Evolutionary conservation across 1,284 basidiomycete species (phyloP).

Genomic region (Schizophyllum amplum): DNA sequence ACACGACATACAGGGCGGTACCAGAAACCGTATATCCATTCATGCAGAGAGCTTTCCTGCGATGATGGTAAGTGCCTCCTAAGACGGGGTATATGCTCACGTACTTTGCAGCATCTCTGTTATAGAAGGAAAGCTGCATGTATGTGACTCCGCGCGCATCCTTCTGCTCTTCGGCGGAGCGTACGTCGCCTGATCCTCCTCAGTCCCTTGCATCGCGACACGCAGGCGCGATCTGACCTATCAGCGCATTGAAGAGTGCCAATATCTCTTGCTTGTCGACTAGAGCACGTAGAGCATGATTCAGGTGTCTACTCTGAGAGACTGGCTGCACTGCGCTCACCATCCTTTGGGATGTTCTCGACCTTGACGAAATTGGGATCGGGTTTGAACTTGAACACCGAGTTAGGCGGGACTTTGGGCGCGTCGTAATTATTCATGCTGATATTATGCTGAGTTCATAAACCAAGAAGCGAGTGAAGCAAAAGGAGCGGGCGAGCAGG

Average conservation of each 20-base stretch:
- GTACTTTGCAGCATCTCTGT: constrained; percentile 13
- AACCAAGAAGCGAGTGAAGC: neutral
- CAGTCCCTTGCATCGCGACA: neutral
- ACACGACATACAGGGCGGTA: constrained; percentile 38
- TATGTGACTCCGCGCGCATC: constrained; percentile 28
- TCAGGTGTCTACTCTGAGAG: neutral
- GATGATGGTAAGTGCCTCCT: neutral
- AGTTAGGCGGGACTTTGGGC: neutral
- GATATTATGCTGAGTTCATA: neutral
- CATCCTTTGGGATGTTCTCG: constrained; percentile 13
- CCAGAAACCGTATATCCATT: constrained; percentile 55
- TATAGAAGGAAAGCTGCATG: constrained; percentile 44
- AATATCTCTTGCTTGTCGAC: constrained; percentile 42
- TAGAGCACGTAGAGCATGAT: constrained; percentile 15
- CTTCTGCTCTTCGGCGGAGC: constrained; percentile 32
- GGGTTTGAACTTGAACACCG: constrained; percentile 14
- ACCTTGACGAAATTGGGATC: constrained; percentile 14
- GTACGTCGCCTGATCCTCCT: constrained; percentile 36
- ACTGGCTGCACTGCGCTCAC: neutral
- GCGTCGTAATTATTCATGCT: neutral
- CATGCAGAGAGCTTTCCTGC: constrained; percentile 62
- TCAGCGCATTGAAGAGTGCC: constrained; percentile 47
- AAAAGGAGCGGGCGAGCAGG: neutral
- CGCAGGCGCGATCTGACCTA: constrained; percentile 34
- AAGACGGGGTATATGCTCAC: neutral